Conservation (phyloP, 257 asterid genomes). For the Striga asiatica region DNA sequence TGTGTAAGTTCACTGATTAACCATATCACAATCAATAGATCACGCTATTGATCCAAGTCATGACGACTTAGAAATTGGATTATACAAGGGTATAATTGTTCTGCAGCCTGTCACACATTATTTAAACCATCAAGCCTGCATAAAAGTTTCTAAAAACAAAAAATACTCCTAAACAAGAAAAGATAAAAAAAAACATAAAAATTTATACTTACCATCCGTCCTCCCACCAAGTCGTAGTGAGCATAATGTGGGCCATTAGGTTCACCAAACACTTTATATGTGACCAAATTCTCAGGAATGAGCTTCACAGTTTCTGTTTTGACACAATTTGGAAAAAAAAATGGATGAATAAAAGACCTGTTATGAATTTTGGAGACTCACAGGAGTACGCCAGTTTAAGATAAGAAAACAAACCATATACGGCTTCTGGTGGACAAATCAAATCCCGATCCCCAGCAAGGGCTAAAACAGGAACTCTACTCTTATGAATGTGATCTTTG, state of each 20-base stretch:
- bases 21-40: no score
- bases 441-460: slow-evolving; percentile 88
- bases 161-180: neutral
- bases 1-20: slow-evolving; percentile 6
- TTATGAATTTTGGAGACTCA: neutral
- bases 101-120: slow-evolving; percentile 50
- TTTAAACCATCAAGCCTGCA: slow-evolving; percentile 1
- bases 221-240: slow-evolving; percentile 96
- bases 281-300: slow-evolving; percentile 62
- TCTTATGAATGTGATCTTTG: slow-evolving; percentile 68
- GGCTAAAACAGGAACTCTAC: slow-evolving; percentile 68
- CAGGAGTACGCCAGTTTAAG: neutral
- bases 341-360: neutral
- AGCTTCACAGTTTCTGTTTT: slow-evolving; percentile 74
- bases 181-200: neutral
- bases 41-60: slow-evolving; percentile 32
- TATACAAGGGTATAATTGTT: slow-evolving; percentile 68
- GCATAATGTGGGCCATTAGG: slow-evolving; percentile 88
- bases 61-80: slow-evolving; percentile 47
- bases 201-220: slow-evolving; percentile 52
- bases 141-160: neutral
- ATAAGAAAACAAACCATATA: slow-evolving; percentile 42
- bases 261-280: slow-evolving; percentile 77
- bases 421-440: slow-evolving; percentile 97
- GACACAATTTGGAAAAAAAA: slow-evolving; percentile 1